A percentile compares a stretch with the other conserved stretches of the same genome.
Evolutionary conservation across 768 basidiomycete genomes (phyloP).

Genomic region (Royoungia palumana): DNA sequence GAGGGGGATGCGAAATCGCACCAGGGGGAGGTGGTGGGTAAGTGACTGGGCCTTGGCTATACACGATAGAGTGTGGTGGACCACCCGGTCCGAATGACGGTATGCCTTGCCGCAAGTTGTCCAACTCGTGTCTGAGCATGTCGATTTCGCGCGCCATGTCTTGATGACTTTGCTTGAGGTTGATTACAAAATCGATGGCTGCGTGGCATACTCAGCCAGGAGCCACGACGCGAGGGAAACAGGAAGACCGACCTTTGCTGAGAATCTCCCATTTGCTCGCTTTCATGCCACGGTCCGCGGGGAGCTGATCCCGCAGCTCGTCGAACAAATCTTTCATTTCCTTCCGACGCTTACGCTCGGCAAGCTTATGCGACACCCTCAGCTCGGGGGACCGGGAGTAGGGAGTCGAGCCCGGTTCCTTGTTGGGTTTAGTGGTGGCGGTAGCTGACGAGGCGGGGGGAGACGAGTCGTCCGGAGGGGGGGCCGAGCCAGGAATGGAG

Average conservation of each 20-base stretch:
- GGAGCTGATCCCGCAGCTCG: conserved; percentile 89
- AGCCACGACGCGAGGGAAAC: background rate
- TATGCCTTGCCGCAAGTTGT: conserved; percentile 55
- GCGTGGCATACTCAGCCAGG: conserved; percentile 5
- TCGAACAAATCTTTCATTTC: conserved; percentile 99
- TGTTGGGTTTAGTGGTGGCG: conserved; percentile 35
- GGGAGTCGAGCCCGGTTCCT: conserved; percentile 62
- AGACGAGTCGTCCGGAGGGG: conserved; percentile 40
- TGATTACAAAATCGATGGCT: conserved; percentile 88
- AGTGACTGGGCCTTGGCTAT: conserved; percentile 47
- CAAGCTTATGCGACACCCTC: conserved; percentile 93
- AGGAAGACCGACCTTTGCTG: conserved; percentile 70
- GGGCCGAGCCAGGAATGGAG: conserved; percentile 36
- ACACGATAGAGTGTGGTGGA: conserved; percentile 48
- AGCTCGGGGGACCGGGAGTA: conserved; percentile 96
- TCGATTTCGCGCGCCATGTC: conserved; percentile 80
- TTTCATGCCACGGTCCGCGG: conserved; percentile 91
- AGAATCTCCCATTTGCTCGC: conserved; percentile 99
- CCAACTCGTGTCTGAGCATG: conserved; percentile 72
- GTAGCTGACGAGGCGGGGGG: conserved; percentile 35
- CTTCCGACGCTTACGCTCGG: conserved; percentile 93
- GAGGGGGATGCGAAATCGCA: conserved; percentile 42
- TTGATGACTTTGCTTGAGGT: conserved; percentile 72
- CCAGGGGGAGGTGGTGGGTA: conserved; percentile 46
- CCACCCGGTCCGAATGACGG: conserved; percentile 48